A percentile compares a stretch with the other conserved stretches of the same genome.
Conservation (phyloP, 805 yeast species). For the Candida ascalaphidarum region DNA sequence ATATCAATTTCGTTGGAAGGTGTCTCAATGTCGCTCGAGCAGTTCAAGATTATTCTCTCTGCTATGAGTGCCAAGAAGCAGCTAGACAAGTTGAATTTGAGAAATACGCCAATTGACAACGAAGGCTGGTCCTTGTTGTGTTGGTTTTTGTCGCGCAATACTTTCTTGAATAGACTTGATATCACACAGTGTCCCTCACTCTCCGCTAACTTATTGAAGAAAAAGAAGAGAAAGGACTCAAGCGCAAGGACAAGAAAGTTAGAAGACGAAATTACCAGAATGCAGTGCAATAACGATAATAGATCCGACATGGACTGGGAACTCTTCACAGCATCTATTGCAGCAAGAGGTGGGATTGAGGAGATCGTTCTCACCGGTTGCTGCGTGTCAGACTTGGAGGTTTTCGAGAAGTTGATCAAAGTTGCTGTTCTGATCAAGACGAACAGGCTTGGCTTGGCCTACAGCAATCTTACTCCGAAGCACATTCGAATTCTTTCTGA, state of each 20-base stretch:
- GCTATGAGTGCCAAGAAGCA: conserved; percentile 60
- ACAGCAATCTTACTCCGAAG: conserved; percentile 52
- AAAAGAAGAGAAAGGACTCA: conserved; percentile 14
- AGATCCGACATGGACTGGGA: conserved; percentile 82
- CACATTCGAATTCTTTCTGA: conserved; percentile 47
- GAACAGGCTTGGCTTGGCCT: conserved; percentile 66
- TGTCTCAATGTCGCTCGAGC: conserved; percentile 61
- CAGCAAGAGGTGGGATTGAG: conserved; percentile 65
- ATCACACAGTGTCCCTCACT: conserved; percentile 60
- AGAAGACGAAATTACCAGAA: conserved; percentile 24
- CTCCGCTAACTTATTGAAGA: conserved; percentile 34
- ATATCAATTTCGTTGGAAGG: conserved; percentile 73
- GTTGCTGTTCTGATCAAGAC: conserved; percentile 51
- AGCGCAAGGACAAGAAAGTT: conserved; percentile 9
- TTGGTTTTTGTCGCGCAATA: conserved; percentile 61
- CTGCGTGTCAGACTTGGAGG: conserved; percentile 45
- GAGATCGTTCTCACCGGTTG: conserved; percentile 77
- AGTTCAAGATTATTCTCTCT: conserved; percentile 65
- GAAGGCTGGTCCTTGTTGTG: conserved; percentile 77
- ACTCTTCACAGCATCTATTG: conserved; percentile 59
- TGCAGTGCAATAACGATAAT: conserved; percentile 41
- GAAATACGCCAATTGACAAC: conserved; percentile 66
- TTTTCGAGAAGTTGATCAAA: conserved; percentile 47
- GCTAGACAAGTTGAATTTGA: conserved; percentile 63
- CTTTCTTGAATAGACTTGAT: conserved; percentile 51